These are phyloP conservation scores for Linum trigynum DNA, from an alignment of 345 rosid species.

Conservation along the genomic window DNA sequence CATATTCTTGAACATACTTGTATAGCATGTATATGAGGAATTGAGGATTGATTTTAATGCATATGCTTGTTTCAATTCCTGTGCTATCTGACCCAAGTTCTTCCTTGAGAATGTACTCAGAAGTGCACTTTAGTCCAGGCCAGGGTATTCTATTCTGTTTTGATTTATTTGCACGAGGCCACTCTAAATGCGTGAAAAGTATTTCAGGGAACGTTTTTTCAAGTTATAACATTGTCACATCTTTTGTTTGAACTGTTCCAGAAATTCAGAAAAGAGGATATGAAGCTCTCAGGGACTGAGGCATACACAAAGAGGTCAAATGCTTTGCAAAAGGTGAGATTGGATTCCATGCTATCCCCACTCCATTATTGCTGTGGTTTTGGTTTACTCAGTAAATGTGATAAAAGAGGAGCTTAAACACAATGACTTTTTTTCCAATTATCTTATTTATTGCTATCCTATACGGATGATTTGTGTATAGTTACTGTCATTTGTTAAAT, in stretches of 20 bases:
- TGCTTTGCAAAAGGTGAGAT: slow-evolving; percentile 70
- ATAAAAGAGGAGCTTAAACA: background rate
- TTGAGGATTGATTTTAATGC: too few species aligned
- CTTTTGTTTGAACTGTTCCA: slow-evolving; percentile 24
- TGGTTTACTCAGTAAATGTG: background rate
- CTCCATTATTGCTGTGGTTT: background rate
- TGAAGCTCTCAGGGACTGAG: slow-evolving; percentile 73
- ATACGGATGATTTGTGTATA: background rate
- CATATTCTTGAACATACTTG: too few species aligned
- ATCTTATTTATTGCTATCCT: background rate
- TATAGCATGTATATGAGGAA: too few species aligned
- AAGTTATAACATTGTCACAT: slow-evolving; percentile 1
- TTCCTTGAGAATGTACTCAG: background rate
- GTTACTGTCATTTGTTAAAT: background rate
- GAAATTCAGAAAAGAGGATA: slow-evolving; percentile 94
- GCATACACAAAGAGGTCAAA: slow-evolving; percentile 73
- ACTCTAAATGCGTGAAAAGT: background rate
- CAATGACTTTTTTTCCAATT: background rate
- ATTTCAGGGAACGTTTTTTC: background rate
- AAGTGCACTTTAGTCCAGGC: background rate
- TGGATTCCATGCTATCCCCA: background rate
- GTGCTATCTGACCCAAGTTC: background rate
- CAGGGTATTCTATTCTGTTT: background rate
- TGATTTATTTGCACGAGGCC: background rate
- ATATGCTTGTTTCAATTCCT: background rate